Evolutionary conservation across 2,329 filamentous ascomycete genomes (phyloP), one percentile per base, ranked within the genome.

Genomic region (Nakataea oryzae): DNA sequence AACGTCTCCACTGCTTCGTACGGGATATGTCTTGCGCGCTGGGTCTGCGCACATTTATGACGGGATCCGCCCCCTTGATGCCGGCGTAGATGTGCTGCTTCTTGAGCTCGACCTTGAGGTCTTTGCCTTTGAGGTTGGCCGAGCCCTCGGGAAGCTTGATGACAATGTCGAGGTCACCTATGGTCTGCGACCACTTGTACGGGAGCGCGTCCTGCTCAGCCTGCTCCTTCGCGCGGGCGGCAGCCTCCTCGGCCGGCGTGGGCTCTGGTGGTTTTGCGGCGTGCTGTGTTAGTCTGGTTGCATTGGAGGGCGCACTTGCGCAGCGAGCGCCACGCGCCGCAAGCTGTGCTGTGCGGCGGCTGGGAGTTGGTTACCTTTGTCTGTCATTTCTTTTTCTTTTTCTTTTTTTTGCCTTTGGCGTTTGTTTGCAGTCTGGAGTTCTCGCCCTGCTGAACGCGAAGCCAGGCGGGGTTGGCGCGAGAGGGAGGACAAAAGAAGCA

Each of bases 161-260:
- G 60, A 83, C 88, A 70, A 97, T 78, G 72, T 96, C 91, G 64
- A 97, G 78, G 72, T 97, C 95, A 68, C 82, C 82, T 73, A 99
- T 96, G 28, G 89, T 93, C 78, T 99, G 95, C 13, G 84, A 89
- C 95, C 95, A 99, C 78, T 96, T 95, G 86, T 99, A 99, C 0
- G 95, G 95, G 55, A 99, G 86, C 28, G 88, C 85, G 55, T 87
- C 89, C 79, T 99, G 95, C 78, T 99, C 95, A 69, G 87, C 89
- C 62, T 84, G 81, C 78, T 99, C 92, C 73, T 88, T 87, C 65
- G 86, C 87, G 66, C 79, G 80, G 63, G 82, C 80, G 26, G 83
- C 83, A 13, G 81, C 85, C 67, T 81, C 78, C 66, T 85, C 80
- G 65, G 82, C 84, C 63, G 81, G 76, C 27, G 78, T 80, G 62